Evolutionary conservation across 306 rosid genomes (phyloP).

Genomic region (Quercus alba): DNA sequence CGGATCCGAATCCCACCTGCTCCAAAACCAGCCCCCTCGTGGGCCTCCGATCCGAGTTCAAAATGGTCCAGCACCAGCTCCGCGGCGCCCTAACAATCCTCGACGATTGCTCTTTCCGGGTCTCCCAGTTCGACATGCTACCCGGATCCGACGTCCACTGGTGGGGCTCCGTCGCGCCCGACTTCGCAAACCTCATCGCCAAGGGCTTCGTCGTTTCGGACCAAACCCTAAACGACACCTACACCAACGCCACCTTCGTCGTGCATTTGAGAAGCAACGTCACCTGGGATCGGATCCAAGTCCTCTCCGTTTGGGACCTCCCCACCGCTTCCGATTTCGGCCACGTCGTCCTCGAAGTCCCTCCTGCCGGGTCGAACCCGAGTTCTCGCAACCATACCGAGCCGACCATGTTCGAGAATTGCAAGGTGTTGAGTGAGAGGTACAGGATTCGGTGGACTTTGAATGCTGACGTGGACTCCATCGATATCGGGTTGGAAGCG

Average conservation of each 20-base stretch:
- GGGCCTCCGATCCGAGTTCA: slow-evolving; percentile 46
- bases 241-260: slow-evolving; percentile 43
- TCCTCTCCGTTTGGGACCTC: slow-evolving; percentile 76
- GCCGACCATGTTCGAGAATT: slow-evolving; percentile 69
- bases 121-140: slow-evolving; percentile 81
- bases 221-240: slow-evolving; percentile 51
- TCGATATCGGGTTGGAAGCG: slow-evolving; percentile 79
- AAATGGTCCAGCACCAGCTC: slow-evolving; percentile 84
- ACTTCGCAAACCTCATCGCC: slow-evolving; percentile 49
- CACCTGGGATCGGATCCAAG: slow-evolving; percentile 70
- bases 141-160: slow-evolving; percentile 70
- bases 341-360: slow-evolving; percentile 36
- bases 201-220: slow-evolving; percentile 59
- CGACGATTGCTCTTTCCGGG: slow-evolving; percentile 81
- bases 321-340: slow-evolving; percentile 82
- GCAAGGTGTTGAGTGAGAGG: slow-evolving; percentile 50
- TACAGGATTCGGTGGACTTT: slow-evolving; percentile 79
- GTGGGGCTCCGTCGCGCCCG: slow-evolving; percentile 59
- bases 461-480: slow-evolving; percentile 38
- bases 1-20: slow-evolving; percentile 53
- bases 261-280: slow-evolving; percentile 52
- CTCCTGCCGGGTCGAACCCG: slow-evolving; percentile 27
- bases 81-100: slow-evolving; percentile 57
- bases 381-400: slow-evolving; percentile 18
- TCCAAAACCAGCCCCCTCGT: slow-evolving; percentile 37